Evolutionary conservation across 2,329 filamentous ascomycete genomes (phyloP), one percentile per base, ranked within the genome.

Genomic region (Pseudogymnoascus sp.): DNA sequence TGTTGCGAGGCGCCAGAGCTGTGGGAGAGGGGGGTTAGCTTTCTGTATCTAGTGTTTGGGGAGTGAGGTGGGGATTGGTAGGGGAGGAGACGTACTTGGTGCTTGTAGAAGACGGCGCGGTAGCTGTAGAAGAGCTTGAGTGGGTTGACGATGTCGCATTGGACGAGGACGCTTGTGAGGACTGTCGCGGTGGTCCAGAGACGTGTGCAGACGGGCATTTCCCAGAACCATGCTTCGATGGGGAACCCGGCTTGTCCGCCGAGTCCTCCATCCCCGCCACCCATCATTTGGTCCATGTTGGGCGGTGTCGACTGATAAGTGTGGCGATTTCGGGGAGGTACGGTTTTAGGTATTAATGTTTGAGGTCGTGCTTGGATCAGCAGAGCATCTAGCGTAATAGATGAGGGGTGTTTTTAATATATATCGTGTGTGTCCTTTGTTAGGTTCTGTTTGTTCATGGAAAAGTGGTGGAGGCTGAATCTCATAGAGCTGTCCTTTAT

Each of bases 101-200:
- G 89, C 77, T 96, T 96, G 67, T 88, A 79, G 73, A 96, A 97
- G 64, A 97, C 94, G 6, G 92, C 87, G 60, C 91, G 85, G 72
- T 93, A 94, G 78, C 92, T 97, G 80, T 97, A 97, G 78, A 97
- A 99, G 28, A 99, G 84, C 77, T 97, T 92, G 72, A 95, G 97
- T 7, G 92, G 91, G 12, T 90, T 94, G 67, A 97, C 80, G 74
- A 97, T 87, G 71, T 95, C 87, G 77, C 92, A 97, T 76, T 97
- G 94, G 4, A 97, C 92, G 69, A 97, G 79, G 14, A 92, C 86
- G 69, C 92, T 96, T 10, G 89, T 94, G 64, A 91, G 79, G 44
- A 97, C 86, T 0, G 92, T 96, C 4, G 92, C 92, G 23, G 91
- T 92, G 21, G 94, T 97, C 94, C 94, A 99, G 88, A 90, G 95